Base-by-base conservation (phyloP, 1,284 basidiomycete species). In the Singerocomus inundabilis region DNA sequence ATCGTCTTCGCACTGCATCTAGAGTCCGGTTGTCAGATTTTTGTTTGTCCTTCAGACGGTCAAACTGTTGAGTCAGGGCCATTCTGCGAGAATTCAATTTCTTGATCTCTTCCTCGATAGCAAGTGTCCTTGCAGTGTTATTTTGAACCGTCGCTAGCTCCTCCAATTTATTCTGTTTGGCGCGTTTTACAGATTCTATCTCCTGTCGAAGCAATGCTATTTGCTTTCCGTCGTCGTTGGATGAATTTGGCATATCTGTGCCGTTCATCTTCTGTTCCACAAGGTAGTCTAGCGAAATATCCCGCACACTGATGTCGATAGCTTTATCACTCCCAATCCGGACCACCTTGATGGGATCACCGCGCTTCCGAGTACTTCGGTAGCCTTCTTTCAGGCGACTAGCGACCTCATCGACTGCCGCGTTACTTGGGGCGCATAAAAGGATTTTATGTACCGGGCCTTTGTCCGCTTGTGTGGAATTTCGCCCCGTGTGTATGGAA, bases 351-450 rank as follows among this genome's bases (percentile, higher is more conserved):
- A 89, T 82, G 15, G 75, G 64, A 18, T 81, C 70, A 7, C 77
- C 71, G 46, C 74, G 73, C 42, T 82, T 84, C 25, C 81, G 74
- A 10, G 81, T 68, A 18, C 80, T 77, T 31, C 82, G 78, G 31
- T 89, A 81, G 5, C 90, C 87, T 32, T 91, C 84, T 66, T 90
- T 91, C 35, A 98, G 72, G 48, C 97, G 87, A 62, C 84, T 82
- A 6, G 93, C 92, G 25, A 99, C 87, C 72, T 99, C 97, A 66
- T 99, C 95, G 45, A 99, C 96, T 35, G 97, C 97, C 13, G 97
- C 97, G 68, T 99, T 99, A 75, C 92, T 96, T 1, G 97, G 97
- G 0, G 97, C 97, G 64, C 97, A 99, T 26, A 99, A 77, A 15
- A 99, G 79, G 39, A 99, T 76, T 67, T 97, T 97, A 51, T 82